phyloP scores from a whole-genome alignment of 2,329 filamentous ascomycete species.

The Myriosclerotinia scirpicola region DNA sequence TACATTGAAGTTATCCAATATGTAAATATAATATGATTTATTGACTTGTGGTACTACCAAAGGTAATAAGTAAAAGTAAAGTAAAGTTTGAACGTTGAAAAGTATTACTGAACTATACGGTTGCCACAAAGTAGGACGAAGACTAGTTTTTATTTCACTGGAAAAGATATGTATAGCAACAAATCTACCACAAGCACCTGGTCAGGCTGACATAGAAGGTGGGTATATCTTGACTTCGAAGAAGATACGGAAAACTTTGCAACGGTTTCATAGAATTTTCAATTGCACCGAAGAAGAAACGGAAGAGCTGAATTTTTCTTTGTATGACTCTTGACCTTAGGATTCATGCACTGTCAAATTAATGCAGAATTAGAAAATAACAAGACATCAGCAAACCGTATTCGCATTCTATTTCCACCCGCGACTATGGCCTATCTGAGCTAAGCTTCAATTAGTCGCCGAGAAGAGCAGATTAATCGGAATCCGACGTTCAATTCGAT shows the following conservation, averaged over 20 bases:
- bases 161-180: slow-evolving; percentile 8
- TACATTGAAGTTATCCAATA: slow-evolving; percentile 32
- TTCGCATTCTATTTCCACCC: not conserved
- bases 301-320: slow-evolving; percentile 7
- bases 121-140: slow-evolving; percentile 6
- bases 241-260: slow-evolving; percentile 8
- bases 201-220: not conserved
- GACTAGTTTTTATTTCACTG: slow-evolving; percentile 11
- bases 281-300: slow-evolving; percentile 2
- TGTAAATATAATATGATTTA: slow-evolving; percentile 1
- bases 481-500: not conserved
- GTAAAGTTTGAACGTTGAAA: not conserved
- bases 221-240: not conserved
- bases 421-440: not conserved
- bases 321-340: not conserved
- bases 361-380: not conserved
- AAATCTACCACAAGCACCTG: not conserved
- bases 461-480: not conserved
- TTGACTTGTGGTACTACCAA: not conserved
- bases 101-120: not conserved
- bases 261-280: not conserved
- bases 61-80: not conserved
- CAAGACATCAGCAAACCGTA: not conserved
- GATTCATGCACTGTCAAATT: slow-evolving; percentile 1
- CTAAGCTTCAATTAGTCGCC: slow-evolving; percentile 1